Percentiles rank a stretch among this genome's conserved stretches.
These are phyloP conservation scores for Clonostachys solani DNA, from an alignment of 2,329 filamentous ascomycete species.

Conservation along the genomic window DNA sequence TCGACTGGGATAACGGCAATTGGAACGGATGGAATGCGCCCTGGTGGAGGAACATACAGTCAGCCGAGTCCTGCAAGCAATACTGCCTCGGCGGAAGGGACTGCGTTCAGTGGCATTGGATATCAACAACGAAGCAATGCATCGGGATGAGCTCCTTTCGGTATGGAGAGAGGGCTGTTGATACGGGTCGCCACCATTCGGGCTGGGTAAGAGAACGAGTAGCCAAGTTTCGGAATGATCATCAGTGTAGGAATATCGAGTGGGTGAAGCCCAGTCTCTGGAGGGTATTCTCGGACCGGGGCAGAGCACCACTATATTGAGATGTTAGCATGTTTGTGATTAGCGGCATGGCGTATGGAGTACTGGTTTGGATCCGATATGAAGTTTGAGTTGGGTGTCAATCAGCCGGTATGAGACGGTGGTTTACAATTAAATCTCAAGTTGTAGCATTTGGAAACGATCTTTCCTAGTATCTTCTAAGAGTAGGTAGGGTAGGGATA, in stretches of 20 bases:
- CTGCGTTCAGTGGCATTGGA: conserved; percentile 23
- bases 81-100: conserved; percentile 14
- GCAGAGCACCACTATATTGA: no score
- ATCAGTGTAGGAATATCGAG: neutral
- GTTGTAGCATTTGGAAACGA: no score
- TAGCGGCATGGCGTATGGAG: no score
- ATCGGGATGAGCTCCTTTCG: conserved; percentile 18
- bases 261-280: neutral
- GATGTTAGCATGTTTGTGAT: no score
- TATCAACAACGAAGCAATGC: conserved; percentile 10
- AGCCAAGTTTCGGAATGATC: neutral
- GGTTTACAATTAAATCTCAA: no score
- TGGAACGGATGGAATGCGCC: conserved; percentile 11
- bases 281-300: neutral
- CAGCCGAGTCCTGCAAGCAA: conserved; percentile 16
- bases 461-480: no score
- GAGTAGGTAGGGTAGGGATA: no score
- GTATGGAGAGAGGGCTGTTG: conserved; percentile 13
- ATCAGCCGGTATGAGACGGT: no score
- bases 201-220: neutral
- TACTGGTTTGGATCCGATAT: no score
- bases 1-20: conserved; percentile 21
- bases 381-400: no score
- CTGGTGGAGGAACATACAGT: conserved; percentile 14
- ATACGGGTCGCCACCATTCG: neutral